A percentile compares a stretch with the other conserved stretches of the same genome.
These are phyloP conservation scores for Cladophialophora bantiana DNA, from an alignment of 2,329 filamentous ascomycete genomes.

Conservation along the genomic window DNA sequence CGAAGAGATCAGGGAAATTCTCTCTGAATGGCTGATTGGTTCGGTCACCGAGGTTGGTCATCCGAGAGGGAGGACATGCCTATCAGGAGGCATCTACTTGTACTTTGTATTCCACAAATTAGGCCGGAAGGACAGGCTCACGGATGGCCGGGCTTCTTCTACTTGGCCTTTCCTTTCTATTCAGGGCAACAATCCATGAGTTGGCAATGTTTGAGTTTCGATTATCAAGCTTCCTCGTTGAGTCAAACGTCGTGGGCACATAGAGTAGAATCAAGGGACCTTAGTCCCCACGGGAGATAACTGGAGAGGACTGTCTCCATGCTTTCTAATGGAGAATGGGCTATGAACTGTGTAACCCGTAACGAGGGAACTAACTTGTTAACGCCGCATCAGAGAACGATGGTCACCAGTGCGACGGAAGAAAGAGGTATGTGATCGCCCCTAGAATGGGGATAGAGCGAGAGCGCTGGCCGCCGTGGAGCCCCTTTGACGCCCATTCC, in stretches of 20 bases:
- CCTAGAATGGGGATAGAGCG: background rate
- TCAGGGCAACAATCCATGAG: background rate
- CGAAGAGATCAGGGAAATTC: background rate
- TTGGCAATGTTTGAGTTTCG: constrained; percentile 1
- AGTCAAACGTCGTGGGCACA: background rate
- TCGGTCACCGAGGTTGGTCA: constrained; percentile 5
- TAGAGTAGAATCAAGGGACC: background rate
- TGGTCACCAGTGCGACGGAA: background rate
- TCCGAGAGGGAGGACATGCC: background rate
- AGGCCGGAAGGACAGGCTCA: background rate
- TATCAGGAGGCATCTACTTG: background rate
- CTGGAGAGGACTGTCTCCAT: background rate
- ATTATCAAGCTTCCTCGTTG: constrained; percentile 13
- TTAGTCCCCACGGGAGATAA: background rate
- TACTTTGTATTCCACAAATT: background rate
- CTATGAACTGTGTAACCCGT: background rate
- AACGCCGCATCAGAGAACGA: background rate
- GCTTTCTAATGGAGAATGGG: background rate
- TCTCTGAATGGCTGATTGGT: background rate
- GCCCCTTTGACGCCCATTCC: background rate
- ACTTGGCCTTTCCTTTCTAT: too few relatives aligned
- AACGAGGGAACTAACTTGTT: background rate
- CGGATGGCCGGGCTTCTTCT: background rate
- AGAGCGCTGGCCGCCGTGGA: background rate
- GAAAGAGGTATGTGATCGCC: background rate